Conservation (phyloP, 257 asterid genomes). For the Petunia axillaris region DNA sequence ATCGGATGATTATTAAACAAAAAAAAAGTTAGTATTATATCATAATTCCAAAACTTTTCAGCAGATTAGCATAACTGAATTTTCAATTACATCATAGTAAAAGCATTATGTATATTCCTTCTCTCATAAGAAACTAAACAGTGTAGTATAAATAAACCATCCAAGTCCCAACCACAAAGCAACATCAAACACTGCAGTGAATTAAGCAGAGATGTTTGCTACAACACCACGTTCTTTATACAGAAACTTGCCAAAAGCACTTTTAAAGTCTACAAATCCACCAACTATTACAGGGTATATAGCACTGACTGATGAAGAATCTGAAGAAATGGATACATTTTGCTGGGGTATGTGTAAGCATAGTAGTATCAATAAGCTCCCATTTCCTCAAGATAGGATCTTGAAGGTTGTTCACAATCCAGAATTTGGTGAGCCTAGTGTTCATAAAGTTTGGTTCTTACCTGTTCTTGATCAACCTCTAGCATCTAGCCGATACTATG, state of each 20-base stretch:
- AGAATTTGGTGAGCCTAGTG: conserved; percentile 49
- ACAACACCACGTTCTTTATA: conserved; percentile 68
- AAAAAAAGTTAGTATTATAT: too few species aligned
- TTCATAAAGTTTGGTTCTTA: conserved; percentile 66
- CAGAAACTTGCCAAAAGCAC: conserved; percentile 52
- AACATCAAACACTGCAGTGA: not conserved
- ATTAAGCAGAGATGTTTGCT: conserved; percentile 50
- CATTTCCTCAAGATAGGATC: conserved; percentile 82
- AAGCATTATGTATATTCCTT: conserved; percentile 26
- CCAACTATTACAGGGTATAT: conserved; percentile 52
- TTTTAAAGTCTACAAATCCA: conserved; percentile 45
- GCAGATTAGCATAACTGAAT: not conserved
- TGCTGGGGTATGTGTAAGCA: conserved; percentile 66
- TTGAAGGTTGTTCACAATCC: conserved; percentile 69
- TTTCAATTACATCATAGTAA: not conserved
- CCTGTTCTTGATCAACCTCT: conserved; percentile 77
- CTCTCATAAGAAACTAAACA: conserved; percentile 23
- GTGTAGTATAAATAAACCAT: not conserved
- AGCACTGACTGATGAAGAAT: conserved; percentile 61
- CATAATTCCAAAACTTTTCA: not conserved
- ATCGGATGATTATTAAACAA: too few species aligned
- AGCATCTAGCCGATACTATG: conserved; percentile 68
- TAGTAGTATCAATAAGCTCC: conserved; percentile 53
- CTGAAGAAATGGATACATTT: conserved; percentile 53
- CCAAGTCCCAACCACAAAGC: not conserved